These are phyloP conservation scores for Catunica adiposa DNA, from an alignment of 2,329 filamentous ascomycete species.

Conservation along the genomic window DNA sequence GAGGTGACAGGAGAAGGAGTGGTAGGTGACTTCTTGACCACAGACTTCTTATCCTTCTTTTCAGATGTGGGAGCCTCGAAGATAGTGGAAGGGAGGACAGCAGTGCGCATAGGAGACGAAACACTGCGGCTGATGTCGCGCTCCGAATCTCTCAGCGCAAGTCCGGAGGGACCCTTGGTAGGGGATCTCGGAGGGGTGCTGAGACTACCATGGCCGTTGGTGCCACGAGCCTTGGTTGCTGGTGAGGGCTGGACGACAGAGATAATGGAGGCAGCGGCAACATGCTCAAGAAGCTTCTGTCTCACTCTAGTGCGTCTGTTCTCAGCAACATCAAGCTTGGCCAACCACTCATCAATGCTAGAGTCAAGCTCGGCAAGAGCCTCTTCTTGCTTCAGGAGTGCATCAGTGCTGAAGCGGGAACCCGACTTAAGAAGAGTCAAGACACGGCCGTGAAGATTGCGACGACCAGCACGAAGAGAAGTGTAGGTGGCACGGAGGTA, in stretches of 20 bases:
- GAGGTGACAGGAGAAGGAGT: neutral
- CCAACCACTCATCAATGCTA: slow-evolving; percentile 67
- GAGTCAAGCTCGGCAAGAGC: slow-evolving; percentile 58
- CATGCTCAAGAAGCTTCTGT: slow-evolving; percentile 67
- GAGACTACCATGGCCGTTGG: slow-evolving; percentile 29
- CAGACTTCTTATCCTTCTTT: slow-evolving; percentile 16
- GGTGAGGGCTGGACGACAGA: slow-evolving; percentile 20
- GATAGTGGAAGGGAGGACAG: slow-evolving; percentile 18
- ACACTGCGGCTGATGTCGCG: slow-evolving; percentile 22
- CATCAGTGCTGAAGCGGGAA: slow-evolving; percentile 56
- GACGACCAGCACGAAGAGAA: slow-evolving; percentile 56
- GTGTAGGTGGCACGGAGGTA: slow-evolving; percentile 64
- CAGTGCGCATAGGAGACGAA: slow-evolving; percentile 35
- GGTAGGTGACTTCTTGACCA: neutral
- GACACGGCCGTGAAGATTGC: slow-evolving; percentile 60
- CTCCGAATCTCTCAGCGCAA: slow-evolving; percentile 19
- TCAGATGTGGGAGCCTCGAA: slow-evolving; percentile 26
- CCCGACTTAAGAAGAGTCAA: slow-evolving; percentile 58
- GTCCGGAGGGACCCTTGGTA: slow-evolving; percentile 40
- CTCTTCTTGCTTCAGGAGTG: slow-evolving; percentile 65
- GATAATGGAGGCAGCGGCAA: slow-evolving; percentile 52
- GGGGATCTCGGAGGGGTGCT: slow-evolving; percentile 45
- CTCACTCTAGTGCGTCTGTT: slow-evolving; percentile 58
- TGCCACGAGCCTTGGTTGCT: slow-evolving; percentile 26
- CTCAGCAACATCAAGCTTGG: slow-evolving; percentile 65